A percentile compares a stretch with the other conserved stretches of the same genome.
phyloP scores from a whole-genome alignment of 805 yeast species.

The Candida railenensis region DNA sequence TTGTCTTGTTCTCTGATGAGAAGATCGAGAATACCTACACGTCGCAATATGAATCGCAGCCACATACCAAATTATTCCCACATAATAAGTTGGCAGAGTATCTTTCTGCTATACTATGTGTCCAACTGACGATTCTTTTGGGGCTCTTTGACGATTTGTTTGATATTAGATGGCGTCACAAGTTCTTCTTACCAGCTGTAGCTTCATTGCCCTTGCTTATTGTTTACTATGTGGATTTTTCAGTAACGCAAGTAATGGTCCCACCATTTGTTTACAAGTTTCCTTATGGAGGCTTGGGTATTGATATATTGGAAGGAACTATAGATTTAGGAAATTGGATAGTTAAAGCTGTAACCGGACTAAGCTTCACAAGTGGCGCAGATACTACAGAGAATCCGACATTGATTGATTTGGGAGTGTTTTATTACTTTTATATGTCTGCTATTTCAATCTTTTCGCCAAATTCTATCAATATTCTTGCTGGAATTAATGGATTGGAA shows the following conservation, averaged over 20 bases:
- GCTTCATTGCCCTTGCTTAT: slow-evolving; percentile 89
- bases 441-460: slow-evolving; percentile 92
- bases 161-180: slow-evolving; percentile 96
- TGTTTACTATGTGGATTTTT: slow-evolving; percentile 91
- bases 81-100: slow-evolving; percentile 82
- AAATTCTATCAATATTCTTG: slow-evolving; percentile 90
- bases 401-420: slow-evolving; percentile 69
- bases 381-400: not conserved
- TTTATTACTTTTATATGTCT: slow-evolving; percentile 89
- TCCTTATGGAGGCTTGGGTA: slow-evolving; percentile 10
- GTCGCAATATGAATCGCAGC: slow-evolving; percentile 32
- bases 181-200: slow-evolving; percentile 91
- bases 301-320: slow-evolving; percentile 19
- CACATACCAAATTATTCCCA: slow-evolving; percentile 54
- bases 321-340: slow-evolving; percentile 26
- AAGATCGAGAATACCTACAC: slow-evolving; percentile 30
- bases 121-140: slow-evolving; percentile 78
- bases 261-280: slow-evolving; percentile 54
- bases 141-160: slow-evolving; percentile 94
- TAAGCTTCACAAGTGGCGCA: slow-evolving; percentile 21
- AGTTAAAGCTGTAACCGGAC: slow-evolving; percentile 32
- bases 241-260: slow-evolving; percentile 81
- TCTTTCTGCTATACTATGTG: slow-evolving; percentile 77
- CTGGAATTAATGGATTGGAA: slow-evolving; percentile 95
- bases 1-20: slow-evolving; percentile 49